Evolutionary conservation across 75 land plant species (phyloP).

Genomic region (Azolla pinnata): DNA sequence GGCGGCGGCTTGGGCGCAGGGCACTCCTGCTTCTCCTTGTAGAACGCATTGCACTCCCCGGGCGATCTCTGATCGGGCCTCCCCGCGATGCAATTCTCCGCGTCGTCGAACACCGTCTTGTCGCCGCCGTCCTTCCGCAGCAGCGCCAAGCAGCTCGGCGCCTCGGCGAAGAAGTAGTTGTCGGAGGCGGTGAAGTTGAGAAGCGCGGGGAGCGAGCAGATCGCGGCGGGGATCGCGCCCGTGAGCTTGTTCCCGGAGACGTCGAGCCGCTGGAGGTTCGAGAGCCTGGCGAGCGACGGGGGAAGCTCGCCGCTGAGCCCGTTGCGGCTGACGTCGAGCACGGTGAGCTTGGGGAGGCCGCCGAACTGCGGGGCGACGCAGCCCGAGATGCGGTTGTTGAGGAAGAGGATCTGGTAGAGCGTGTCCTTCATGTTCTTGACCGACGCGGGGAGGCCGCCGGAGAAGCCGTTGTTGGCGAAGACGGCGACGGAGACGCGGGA

Average conservation of each 20-base stretch:
- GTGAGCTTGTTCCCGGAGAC: conserved; percentile 33
- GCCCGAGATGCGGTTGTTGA: conserved; percentile 50
- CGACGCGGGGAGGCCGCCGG: conserved; percentile 42
- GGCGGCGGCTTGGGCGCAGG: conserved; percentile 12
- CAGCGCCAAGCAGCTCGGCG: conserved; percentile 26
- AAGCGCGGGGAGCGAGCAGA: conserved; percentile 32
- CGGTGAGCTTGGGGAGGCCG: conserved; percentile 14
- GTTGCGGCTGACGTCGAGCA: conserved; percentile 51
- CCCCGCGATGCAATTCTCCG: conserved; percentile 46
- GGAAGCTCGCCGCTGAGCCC: conserved; percentile 43
- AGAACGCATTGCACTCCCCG: conserved; percentile 34
- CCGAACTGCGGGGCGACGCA: conserved; percentile 49
- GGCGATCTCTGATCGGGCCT: conserved; percentile 29
- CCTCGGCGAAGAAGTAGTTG: conserved; percentile 41
- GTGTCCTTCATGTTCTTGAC: conserved; percentile 16
- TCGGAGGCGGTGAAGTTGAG: conserved; percentile 29
- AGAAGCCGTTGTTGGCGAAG: conserved; percentile 45
- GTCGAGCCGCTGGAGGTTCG: conserved; percentile 31
- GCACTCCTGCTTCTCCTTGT: conserved; percentile 3
- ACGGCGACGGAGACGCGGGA: conserved; percentile 29
- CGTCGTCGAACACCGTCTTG: conserved; percentile 23
- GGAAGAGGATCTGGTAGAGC: conserved; percentile 43
- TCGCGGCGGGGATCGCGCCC: conserved; percentile 36
- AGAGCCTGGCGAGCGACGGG: conserved; percentile 22
- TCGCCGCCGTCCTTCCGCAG: neutral